Evolutionary conservation across 2,329 filamentous ascomycete species (phyloP), one percentile per base, ranked within the genome.

Genomic region (Colletotrichum sp.): DNA sequence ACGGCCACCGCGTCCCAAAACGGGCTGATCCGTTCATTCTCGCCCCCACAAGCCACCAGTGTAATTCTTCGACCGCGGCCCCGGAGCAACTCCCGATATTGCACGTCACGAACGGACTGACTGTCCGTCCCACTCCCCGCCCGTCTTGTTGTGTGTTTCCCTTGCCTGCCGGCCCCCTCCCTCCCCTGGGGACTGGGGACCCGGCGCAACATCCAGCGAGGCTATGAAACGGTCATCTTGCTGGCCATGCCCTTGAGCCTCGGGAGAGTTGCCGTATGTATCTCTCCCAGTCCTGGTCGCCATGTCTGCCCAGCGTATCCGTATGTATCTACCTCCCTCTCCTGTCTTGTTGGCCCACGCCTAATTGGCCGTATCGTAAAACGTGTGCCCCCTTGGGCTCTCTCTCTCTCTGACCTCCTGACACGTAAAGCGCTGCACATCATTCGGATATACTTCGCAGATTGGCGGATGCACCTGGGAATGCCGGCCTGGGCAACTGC

Each of bases 161-260:
- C 32, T 24, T 43, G 43, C 64, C 48, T 26, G n/a, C 48, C 26
- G 26, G 26, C 48, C 28, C 10, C 64, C n/a, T 24, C 43, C 16
- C 26, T 43, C 5, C 6, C 26, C 26, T 28, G 36, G 13, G 28
- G 63, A 48, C 67, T n/a, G n/a, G n/a, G n/a, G n/a, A n/a, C n/a
- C n/a, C 71, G 32, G 16, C 21, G 70, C 70, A 58, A 34, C 55
- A 13, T 52, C 36, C 36, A 68, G 30, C 55, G 55, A 62, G 63
- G 52, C 63, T 43, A 63, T 73, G 71, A 73, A 63, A 64, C 71
- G 65, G 65, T 28, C 38, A 18, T 48, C 65, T 63, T 64, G 56
- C 58, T 43, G 5, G 14, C 18, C 30, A n/a, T n/a, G n/a, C 26
- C 64, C 64, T 28, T 56, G 16, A 43, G 36, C 64, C 21, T 52